phyloP scores from a whole-genome alignment of 202 grass and related monocot species.

The Setaria italica region DNA sequence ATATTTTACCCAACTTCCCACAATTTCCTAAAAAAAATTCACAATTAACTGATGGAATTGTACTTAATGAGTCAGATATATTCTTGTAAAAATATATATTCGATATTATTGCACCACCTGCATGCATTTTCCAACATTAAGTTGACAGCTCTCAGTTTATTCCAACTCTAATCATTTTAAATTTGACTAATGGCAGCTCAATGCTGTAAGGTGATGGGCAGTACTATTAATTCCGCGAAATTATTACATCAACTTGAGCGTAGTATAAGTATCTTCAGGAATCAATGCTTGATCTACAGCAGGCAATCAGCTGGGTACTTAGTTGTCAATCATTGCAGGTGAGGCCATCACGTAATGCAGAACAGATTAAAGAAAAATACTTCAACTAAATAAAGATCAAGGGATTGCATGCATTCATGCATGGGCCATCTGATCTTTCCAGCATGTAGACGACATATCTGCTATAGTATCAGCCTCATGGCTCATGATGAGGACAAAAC shows the following conservation, averaged over 20 bases:
- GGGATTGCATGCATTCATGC: conserved; percentile 45
- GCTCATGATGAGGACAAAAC: conserved; percentile 20
- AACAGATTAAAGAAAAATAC: not conserved
- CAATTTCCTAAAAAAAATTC: not conserved
- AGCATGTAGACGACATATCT: not conserved
- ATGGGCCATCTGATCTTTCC: not conserved
- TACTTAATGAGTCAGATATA: not conserved
- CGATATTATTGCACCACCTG: not conserved
- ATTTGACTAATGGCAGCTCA: conserved; percentile 28
- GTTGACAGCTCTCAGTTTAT: not conserved
- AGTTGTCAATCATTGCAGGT: conserved; percentile 49
- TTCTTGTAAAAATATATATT: not conserved
- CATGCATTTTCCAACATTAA: conserved; percentile 22
- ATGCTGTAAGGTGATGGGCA: not conserved
- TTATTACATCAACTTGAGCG: conserved; percentile 28
- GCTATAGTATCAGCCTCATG: conserved; percentile 11
- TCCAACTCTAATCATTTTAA: conserved; percentile 17
- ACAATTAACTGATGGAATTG: not conserved
- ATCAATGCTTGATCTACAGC: conserved; percentile 21
- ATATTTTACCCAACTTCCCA: not conserved
- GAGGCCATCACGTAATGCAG: conserved; percentile 55
- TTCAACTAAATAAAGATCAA: conserved; percentile 29
- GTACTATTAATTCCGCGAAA: conserved; percentile 5
- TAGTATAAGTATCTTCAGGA: conserved; percentile 17
- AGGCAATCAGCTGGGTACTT: conserved; percentile 40